Percentiles rank a stretch among this genome's conserved stretches.
phyloP scores from a whole-genome alignment of 331 rosid species.

The Spiraea crenata region DNA sequence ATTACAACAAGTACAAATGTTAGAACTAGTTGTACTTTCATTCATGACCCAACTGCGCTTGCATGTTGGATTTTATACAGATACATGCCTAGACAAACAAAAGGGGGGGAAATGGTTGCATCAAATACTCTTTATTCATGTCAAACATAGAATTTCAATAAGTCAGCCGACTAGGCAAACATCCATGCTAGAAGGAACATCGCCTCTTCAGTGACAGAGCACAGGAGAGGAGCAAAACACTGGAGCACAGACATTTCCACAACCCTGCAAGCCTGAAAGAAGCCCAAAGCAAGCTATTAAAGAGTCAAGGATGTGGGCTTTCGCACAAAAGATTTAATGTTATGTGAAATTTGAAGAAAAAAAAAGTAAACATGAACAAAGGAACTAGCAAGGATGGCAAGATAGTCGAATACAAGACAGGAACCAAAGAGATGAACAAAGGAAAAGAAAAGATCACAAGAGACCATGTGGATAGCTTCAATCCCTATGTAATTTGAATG shows the following conservation, averaged over 20 bases:
- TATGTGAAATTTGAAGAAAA: neutral
- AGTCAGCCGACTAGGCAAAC: slow-evolving; percentile 28
- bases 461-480: neutral
- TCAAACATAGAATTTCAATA: slow-evolving; percentile 33
- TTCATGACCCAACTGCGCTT: slow-evolving; percentile 28
- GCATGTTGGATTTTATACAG: slow-evolving; percentile 31
- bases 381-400: neutral
- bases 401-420: neutral
- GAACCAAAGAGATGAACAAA: neutral
- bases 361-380: neutral
- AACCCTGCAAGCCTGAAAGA: slow-evolving; percentile 49
- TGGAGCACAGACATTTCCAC: slow-evolving; percentile 26
- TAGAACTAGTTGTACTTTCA: neutral
- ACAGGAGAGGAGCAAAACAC: slow-evolving; percentile 24
- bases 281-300: slow-evolving; percentile 17
- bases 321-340: slow-evolving; percentile 2
- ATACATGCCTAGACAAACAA: slow-evolving; percentile 23
- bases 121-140: slow-evolving; percentile 44
- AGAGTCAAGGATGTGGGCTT: slow-evolving; percentile 25
- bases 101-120: slow-evolving; percentile 22
- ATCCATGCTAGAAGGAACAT: slow-evolving; percentile 26
- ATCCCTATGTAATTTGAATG: neutral
- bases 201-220: slow-evolving; percentile 25
- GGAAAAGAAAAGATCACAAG: neutral
- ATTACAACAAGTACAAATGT: neutral